These are phyloP conservation scores for Thelonectria rubi DNA, from an alignment of 2,329 filamentous ascomycete species.

Conservation along the genomic window DNA sequence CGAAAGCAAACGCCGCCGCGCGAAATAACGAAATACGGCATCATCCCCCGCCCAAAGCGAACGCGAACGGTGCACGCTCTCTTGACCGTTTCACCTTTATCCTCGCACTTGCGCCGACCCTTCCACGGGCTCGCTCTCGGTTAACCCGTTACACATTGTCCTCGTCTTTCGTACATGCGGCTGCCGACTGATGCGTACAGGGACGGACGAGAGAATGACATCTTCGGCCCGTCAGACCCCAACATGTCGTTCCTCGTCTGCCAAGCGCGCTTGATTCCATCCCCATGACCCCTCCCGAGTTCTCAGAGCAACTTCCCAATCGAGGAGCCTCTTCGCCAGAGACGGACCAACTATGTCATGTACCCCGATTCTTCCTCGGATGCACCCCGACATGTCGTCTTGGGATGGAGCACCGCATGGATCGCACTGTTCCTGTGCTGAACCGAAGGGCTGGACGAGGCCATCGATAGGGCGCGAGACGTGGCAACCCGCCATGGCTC, in stretches of 20 bases:
- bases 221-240: not conserved
- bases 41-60: slow-evolving; percentile 8
- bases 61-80: too few relatives aligned
- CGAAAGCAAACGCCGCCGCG: not conserved
- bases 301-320: not conserved
- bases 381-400: too few relatives aligned
- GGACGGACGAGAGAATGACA: too few relatives aligned
- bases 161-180: too few relatives aligned
- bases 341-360: not conserved
- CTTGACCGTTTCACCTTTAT: too few relatives aligned
- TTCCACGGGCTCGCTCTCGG: too few relatives aligned
- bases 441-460: too few relatives aligned
- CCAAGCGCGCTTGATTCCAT: not conserved
- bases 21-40: slow-evolving; percentile 14
- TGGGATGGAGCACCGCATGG: not conserved
- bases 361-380: not conserved
- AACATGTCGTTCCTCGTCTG: not conserved
- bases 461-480: slow-evolving; percentile 2
- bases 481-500: slow-evolving; percentile 9
- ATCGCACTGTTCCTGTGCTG: not conserved
- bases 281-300: slow-evolving; percentile 1
- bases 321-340: not conserved
- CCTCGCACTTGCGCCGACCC: too few relatives aligned
- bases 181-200: too few relatives aligned
- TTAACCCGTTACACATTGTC: too few relatives aligned